Evolutionary conservation across 148 eudicot species (phyloP).

Genomic region (Cornus controversa): DNA sequence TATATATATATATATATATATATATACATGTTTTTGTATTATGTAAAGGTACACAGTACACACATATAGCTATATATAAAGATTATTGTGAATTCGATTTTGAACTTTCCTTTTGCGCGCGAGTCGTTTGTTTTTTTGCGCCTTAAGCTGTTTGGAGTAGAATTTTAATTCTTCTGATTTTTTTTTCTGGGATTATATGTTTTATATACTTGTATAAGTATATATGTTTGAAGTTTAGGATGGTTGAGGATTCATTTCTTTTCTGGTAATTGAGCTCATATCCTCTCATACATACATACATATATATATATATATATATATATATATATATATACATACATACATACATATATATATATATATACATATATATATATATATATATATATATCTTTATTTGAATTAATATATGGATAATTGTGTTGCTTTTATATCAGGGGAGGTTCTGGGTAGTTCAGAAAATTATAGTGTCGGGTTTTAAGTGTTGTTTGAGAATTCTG

Average conservation of each 20-base stretch:
- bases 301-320: too few species aligned
- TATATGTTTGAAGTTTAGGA: background rate
- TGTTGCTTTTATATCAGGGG: constrained; percentile 3
- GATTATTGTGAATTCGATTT: too few species aligned
- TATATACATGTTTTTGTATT: background rate
- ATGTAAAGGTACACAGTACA: too few species aligned
- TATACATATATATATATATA: background rate
- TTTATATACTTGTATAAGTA: background rate
- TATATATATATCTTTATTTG: background rate
- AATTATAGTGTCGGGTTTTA: background rate
- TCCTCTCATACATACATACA: too few species aligned
- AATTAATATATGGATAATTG: background rate
- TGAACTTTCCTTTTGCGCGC: background rate
- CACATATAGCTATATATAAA: too few species aligned
- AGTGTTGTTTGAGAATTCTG: background rate
- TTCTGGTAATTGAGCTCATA: too few species aligned
- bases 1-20: background rate
- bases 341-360: too few species aligned
- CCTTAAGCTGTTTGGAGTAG: background rate
- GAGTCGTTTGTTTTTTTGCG: background rate
- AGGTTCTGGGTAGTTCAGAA: background rate
- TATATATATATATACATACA: background rate
- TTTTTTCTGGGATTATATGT: background rate
- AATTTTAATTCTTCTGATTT: background rate
- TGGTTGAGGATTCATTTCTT: background rate